Evolutionary conservation across 1,284 basidiomycete species (phyloP).

Genomic region (Cutaneotrichosporon mucoides): DNA sequence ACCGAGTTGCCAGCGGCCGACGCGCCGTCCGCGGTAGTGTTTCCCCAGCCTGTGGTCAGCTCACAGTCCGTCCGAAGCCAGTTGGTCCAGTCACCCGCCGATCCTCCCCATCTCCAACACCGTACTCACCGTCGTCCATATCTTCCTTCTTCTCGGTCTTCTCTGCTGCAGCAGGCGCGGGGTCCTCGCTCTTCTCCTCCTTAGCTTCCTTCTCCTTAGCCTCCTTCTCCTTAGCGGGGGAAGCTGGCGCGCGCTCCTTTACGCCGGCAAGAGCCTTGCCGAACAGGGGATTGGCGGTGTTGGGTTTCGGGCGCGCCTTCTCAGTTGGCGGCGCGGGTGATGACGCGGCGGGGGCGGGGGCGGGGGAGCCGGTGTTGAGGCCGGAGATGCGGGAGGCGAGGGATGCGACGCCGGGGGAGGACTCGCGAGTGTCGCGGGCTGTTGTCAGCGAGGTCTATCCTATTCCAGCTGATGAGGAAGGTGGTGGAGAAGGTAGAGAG

Average conservation of each 20-base stretch:
- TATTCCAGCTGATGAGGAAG: neutral
- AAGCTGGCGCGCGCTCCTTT: slow-evolving; percentile 14
- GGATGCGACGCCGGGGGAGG: slow-evolving; percentile 28
- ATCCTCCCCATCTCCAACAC: neutral
- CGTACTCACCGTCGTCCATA: slow-evolving; percentile 14
- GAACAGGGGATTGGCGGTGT: slow-evolving; percentile 32
- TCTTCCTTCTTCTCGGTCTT: slow-evolving; percentile 5
- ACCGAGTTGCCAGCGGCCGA: slow-evolving; percentile 1
- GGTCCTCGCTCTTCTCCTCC: neutral
- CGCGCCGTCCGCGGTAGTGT: neutral
- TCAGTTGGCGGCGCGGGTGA: slow-evolving; percentile 1
- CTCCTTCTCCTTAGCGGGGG: neutral
- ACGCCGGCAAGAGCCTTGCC: slow-evolving; percentile 41
- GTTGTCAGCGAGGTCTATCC: slow-evolving; percentile 1
- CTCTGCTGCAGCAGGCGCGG: neutral
- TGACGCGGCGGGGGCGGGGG: neutral
- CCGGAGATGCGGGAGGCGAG: slow-evolving; percentile 39
- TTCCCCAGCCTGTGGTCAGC: slow-evolving; percentile 8
- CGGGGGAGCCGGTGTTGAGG: slow-evolving; percentile 27
- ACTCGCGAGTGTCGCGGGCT: slow-evolving; percentile 22
- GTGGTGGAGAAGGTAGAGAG: neutral
- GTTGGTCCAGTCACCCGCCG: neutral
- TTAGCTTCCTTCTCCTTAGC: neutral
- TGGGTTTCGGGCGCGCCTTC: slow-evolving; percentile 26
- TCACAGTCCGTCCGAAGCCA: neutral